These are phyloP conservation scores for Sporothrix mexicana DNA, from an alignment of 2,329 filamentous ascomycete species.

Conservation along the genomic window DNA sequence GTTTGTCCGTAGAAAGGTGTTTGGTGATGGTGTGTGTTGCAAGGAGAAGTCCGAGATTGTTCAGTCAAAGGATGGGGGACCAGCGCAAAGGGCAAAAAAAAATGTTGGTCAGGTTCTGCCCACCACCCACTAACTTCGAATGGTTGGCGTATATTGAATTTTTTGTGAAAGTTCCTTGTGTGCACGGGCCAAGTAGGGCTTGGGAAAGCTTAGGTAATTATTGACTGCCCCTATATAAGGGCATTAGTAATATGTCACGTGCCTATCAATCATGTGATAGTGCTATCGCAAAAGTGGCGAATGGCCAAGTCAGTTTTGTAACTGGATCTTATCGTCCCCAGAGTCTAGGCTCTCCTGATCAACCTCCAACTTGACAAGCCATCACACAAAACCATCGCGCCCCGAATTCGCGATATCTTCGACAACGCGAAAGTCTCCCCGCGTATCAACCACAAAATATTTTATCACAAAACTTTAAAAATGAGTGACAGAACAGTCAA, in stretches of 20 bases:
- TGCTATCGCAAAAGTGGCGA: background rate
- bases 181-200: slow-evolving; percentile 39
- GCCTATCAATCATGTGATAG: background rate
- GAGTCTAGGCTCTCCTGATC: no score
- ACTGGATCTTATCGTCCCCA: background rate
- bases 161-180: slow-evolving; percentile 36
- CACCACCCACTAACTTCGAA: slow-evolving; percentile 14
- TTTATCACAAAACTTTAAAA: background rate
- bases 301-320: background rate
- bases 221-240: background rate
- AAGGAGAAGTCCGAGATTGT: slow-evolving; percentile 28
- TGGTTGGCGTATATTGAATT: slow-evolving; percentile 26
- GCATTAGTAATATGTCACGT: background rate
- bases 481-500: slow-evolving; percentile 58
- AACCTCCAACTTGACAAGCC: background rate
- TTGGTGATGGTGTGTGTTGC: slow-evolving; percentile 42
- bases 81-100: slow-evolving; percentile 33
- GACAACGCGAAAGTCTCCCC: background rate
- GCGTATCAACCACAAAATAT: background rate
- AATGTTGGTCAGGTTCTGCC: slow-evolving; percentile 10
- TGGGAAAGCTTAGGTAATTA: slow-evolving; percentile 29
- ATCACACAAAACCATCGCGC: no score
- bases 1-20: slow-evolving; percentile 41
- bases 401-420: background rate
- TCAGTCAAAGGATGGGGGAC: slow-evolving; percentile 26